Evolutionary conservation across 345 rosid genomes (phyloP), one percentile per base, ranked within the genome.

Genomic region (Punica granatum): DNA sequence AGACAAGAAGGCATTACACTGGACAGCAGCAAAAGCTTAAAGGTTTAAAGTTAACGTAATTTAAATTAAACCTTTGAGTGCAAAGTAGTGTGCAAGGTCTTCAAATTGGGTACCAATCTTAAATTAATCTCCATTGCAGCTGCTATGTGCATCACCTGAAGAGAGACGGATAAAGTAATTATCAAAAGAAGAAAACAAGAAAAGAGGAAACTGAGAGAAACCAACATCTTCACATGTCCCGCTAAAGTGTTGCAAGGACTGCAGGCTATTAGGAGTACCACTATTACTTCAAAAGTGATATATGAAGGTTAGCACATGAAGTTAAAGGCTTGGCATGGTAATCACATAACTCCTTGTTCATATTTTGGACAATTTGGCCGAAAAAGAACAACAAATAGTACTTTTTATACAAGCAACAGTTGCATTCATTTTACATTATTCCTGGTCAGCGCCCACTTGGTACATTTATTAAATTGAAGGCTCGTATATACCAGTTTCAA

Each of bases 61-160:
- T 39, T 18, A 32, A 44, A 31, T 68, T 73, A 75, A 69, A 94
- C 98, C 99, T 91, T 94, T 60, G 90, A 69, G 66, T 86, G 80
- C 34, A 91, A 70, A n/a, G 99, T 72, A 77, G 77, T 58, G 37
- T 83, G 90, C 86, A 94, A 80, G 72, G 69, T 81, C 76, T 80
- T 84, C 83, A 91, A 74, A 68, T 83, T 85, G 31, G 99, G 96
- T 54, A 91, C 73, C 53, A 94, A 82, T 77, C 96, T 91, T 7
- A 90, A 86, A 75, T 94, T 94, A 66, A 84, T 83, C 84, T 91
- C 98, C 69, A 68, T 82, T 44, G 92, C 98, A 70, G 98, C 96
- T 60, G 99, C 98, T 73, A 94, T 91, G 78, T 94, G 98, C 98
- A 93, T 93, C 67, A 90, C 98, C 97, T 87, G 72, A 49, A 79